Evolutionary conservation across 306 rosid genomes (phyloP), one percentile per base, ranked within the genome.

Genomic region (Cajanus cajan): DNA sequence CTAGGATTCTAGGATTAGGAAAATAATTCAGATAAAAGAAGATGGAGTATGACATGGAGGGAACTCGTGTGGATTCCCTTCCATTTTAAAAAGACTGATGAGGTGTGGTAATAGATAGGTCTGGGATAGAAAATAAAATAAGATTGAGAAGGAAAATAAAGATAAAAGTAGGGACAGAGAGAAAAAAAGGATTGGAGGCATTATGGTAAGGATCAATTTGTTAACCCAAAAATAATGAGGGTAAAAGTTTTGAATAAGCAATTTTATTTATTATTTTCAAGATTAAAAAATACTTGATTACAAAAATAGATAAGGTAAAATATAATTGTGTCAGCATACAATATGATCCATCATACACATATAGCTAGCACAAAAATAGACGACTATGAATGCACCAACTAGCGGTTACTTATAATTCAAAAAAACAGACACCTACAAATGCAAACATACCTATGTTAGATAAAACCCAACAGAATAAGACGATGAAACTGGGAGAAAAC

Each of bases 381-480:
- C 68, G 47, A 1, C 44, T 34, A 37, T 22, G 48, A 55, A 74
- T 67, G 36, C 57, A 74, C 66, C 22, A 57, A 15, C 36, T 41
- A 41, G 22, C 12, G 44, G 40, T 39, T 28, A 71, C 75, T 22
- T 68, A 19, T 25, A 83, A 74, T 7, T 63, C 51, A 55, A 68
- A 44, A 66, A 3, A 50, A n/a, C n/a, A n/a, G n/a, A n/a, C n/a
- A n/a, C n/a, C n/a, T n/a, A 78, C 22, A 63, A 66, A 63, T 77
- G 47, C 63, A 78, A 72, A 73, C 31, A 67, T 71, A 73, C 57
- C 21, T 31, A 57, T 11, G 50, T 59, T 67, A 74, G 81, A 68
- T 45, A 63, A 71, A 71, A 51, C 48, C n/a, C n/a, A 43, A 36
- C 14, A 44, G 33, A 64, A 48, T 37, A 69, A 69, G 21, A 34